Evolutionary conservation across 129 eudicot species (phyloP), one percentile per base, ranked within the genome.

Genomic region (Centaurea solstitialis): DNA sequence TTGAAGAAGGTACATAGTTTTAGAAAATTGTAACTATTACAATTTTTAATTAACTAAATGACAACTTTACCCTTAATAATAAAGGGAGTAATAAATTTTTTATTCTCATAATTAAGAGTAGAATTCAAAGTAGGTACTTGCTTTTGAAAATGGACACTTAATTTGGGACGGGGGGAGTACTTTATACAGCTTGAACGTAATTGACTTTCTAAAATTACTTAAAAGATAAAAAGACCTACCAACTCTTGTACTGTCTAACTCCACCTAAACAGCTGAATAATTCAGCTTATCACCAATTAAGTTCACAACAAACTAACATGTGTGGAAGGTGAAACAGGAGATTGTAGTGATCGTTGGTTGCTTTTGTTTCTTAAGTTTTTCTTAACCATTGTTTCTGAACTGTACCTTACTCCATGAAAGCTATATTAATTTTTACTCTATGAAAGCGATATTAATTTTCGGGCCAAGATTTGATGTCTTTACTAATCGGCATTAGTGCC

Each of bases 401-500:
- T 30, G n/a, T 50, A 11, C 15, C 65, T 57, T 57, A 57, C 65
- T 57, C 8, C 11, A 5, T 57, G 53, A 43, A 11, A 43, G 17
- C 47, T 57, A 35, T 22, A 7, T 41, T 24, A 0, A 57, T 20
- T n/a, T 64, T 57, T 57, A 57, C 65, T 57, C 8, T 43, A 5
- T 57, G 53, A 43, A 11, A 43, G 17, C 47, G 39, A 35, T 22
- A 7, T 41, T 24, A 0, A 57, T 20, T n/a, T 64, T 57, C 18
- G 6, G 7, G 53, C 26, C 4, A 17, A 12, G 62, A 18, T 10
- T 24, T 76, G 38, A 18, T 79, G 38, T 37, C 76, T 75, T 73
- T 64, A 47, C 80, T 61, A 64, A 83, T 3, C 68, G 10, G 39
- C 30, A 68, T 80, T n/a, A 59, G 28, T 74, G 67, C 18, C 1